Evolutionary conservation across 192 early-diverging fungal genomes (phyloP), one percentile per base, ranked within the genome.

Genomic region (Mortierella antarctica): DNA sequence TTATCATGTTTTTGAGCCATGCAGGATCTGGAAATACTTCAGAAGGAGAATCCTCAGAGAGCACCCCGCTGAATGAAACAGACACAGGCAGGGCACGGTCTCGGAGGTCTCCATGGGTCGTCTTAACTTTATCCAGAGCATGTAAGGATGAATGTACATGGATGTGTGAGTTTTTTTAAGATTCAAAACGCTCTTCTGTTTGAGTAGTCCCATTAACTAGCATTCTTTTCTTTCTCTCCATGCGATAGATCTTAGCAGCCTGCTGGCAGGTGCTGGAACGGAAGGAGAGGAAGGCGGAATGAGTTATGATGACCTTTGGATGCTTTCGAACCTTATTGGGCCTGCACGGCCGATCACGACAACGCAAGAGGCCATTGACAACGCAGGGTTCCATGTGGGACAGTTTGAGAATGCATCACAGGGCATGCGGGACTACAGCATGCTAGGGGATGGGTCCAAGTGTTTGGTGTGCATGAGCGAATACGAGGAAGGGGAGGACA

Each of bases 381-480:
- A 48, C 12, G 70, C 57, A 2, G 70, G 67, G 7, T 68, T 83
- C 47, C 72, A 69, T 45, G 51, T 81, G 11, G 66, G 58, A 2
- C 52, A 53, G 62, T 86, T 67, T 56, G 66, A 74, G 45, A 48
- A 65, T 20, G 65, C 57, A 6, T 41, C 67, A 31, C 65, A 59
- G 20, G 78, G 78, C 46, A 65, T 82, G 46, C 63, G 53, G 17
- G 80, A 46, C 12, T 62, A 54, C 57, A 41, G 21, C 7, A 69
- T 63, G 44, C 64, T 82, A 20, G 80, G 80, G 0, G 73, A 82
- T 67, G 72, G 72, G 20, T 64, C 72, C 46, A 69, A 74, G 40
- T 88, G 87, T 56, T 75, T 85, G 40, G 83, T 88, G 15, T 88
- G 87, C 54, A 76, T 88, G 52, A 77, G 82, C 61, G 85, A 88